Evolutionary conservation across 1,284 basidiomycete genomes (phyloP), one percentile per base, ranked within the genome.

Genomic region (Porodaedalea pini): DNA sequence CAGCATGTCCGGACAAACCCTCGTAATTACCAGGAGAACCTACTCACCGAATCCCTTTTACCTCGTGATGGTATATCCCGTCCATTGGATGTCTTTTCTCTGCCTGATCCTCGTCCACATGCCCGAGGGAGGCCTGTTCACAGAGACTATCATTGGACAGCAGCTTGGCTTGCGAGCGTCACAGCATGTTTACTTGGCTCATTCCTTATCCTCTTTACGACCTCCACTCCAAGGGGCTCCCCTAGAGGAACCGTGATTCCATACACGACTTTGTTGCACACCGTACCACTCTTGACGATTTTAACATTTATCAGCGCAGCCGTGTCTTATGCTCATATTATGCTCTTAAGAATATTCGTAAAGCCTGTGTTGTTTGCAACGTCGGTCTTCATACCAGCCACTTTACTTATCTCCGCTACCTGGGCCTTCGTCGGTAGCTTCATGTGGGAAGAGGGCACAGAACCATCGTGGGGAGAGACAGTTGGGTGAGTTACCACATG

Each of bases 361-460:
- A 83, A 86, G 58, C 89, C 92, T 19, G 90, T 93, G 32, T 85
- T 95, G 71, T 72, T 91, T 21, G 82, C 80, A 2, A 94, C 92
- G 0, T 86, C 86, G 1, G 78, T 90, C 21, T 86, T 88, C 64
- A 84, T 94, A 31, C 93, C 94, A 13, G 82, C 85, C 43, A 88
- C 88, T 0, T 76, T 96, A 29, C 82, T 91, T 64, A 75, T 93
- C 45, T 92, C 88, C 51, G 86, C 92, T 15, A 71, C 92, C 56
- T 94, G 92, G 88, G 91, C 92, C 1, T 91, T 96, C 65, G 80
- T 88, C 6, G 94, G 91, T 29, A 93, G 91, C 67, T 96, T 96
- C 66, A 90, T 94, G 78, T 88, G 88, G 76, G 85, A 88, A 61
- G 81, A 77, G 11, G 79, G 83, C 57, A 74, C 75, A 29, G 84